Evolutionary conservation across 257 asterid species (phyloP).

Genomic region (Nicotiana undulata): DNA sequence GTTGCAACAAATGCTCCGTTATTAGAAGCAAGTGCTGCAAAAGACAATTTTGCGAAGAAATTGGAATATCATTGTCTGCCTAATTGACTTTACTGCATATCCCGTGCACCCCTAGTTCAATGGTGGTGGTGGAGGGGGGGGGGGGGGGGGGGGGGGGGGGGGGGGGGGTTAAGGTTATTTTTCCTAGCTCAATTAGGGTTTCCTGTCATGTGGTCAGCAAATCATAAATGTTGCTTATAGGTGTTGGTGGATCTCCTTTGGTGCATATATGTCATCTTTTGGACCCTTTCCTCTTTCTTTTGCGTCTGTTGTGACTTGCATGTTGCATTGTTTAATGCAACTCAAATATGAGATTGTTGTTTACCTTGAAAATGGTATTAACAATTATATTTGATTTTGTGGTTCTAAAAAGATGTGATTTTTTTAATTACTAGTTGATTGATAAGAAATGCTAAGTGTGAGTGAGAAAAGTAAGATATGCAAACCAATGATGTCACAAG

Average conservation of each 20-base stretch:
- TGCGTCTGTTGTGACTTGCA: neutral
- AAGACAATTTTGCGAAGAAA: neutral
- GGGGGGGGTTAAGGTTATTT: neutral
- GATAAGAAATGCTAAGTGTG: too few relatives aligned
- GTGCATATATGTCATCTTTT: neutral
- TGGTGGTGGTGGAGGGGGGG: too few relatives aligned
- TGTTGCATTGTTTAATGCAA: neutral
- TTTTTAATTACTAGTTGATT: too few relatives aligned
- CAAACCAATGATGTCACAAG: too few relatives aligned
- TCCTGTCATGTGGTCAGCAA: neutral
- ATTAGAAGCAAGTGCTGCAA: constrained; percentile 17
- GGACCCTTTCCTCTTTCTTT: neutral
- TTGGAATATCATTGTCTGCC: neutral
- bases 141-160: too few relatives aligned
- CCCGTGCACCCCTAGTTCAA: neutral
- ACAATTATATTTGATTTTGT: too few relatives aligned
- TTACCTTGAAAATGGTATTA: too few relatives aligned
- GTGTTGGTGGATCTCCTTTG: neutral
- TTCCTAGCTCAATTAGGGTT: neutral
- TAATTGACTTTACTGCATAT: neutral
- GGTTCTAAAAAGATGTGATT: too few relatives aligned
- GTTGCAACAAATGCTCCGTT: constrained; percentile 90
- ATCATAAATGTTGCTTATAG: neutral
- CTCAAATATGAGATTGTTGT: neutral
- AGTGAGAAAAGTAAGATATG: too few relatives aligned